A percentile compares a stretch with the other conserved stretches of the same genome.
These are phyloP conservation scores for Petunia axillaris DNA, from an alignment of 257 asterid species.

Conservation along the genomic window DNA sequence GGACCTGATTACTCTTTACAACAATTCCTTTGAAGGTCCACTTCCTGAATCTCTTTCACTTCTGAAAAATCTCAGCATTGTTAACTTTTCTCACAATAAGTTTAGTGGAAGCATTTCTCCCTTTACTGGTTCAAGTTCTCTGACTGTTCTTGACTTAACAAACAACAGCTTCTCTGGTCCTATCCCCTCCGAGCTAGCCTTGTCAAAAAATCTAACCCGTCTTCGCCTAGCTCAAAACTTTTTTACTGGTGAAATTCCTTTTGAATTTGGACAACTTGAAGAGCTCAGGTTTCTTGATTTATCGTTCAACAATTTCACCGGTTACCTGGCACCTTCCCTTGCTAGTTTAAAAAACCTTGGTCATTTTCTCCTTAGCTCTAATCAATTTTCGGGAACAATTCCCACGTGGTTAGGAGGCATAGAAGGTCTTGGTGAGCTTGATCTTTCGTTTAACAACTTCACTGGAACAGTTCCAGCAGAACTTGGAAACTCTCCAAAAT, in stretches of 20 bases:
- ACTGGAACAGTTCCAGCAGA: constrained; percentile 67
- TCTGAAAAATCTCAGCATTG: constrained; percentile 67
- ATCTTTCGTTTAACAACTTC: constrained; percentile 69
- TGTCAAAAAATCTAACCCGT: constrained; percentile 61
- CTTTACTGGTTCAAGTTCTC: constrained; percentile 54
- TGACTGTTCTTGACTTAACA: constrained; percentile 68
- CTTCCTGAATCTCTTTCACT: constrained; percentile 69
- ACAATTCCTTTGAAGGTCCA: constrained; percentile 81
- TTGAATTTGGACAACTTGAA: constrained; percentile 57
- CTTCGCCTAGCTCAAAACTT: constrained; percentile 70
- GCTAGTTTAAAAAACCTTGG: constrained; percentile 52
- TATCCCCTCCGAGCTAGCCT: constrained; percentile 62
- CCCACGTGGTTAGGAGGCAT: constrained; percentile 79
- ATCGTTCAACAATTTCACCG: constrained; percentile 65
- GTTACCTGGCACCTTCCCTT: constrained; percentile 56
- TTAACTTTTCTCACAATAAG: constrained; percentile 74
- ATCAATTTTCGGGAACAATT: constrained; percentile 53
- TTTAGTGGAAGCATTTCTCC: constrained; percentile 65
- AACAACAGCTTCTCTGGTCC: constrained; percentile 73
- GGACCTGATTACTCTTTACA: constrained; percentile 71
- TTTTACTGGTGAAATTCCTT: constrained; percentile 64
- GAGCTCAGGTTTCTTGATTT: constrained; percentile 73
- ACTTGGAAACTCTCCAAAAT: constrained; percentile 65
- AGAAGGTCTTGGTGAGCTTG: constrained; percentile 74
- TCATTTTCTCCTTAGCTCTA: constrained; percentile 69